Evolutionary conservation across 176 grass and related monocot species (phyloP).

Genomic region (Triticum aestivum): DNA sequence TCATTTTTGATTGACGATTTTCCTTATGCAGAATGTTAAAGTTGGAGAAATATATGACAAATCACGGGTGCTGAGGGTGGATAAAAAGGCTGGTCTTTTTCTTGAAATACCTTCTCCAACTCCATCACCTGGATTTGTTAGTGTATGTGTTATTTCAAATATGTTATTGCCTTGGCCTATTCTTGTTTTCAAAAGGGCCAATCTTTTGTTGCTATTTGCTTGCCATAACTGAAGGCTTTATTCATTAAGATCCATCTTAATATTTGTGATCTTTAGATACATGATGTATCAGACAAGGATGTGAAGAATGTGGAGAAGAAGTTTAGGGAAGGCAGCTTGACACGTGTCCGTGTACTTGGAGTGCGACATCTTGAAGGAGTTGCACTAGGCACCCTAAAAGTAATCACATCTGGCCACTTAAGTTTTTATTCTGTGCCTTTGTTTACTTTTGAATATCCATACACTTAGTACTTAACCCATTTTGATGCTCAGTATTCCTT

Average conservation of each 20-base stretch:
- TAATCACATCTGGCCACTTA: constrained; percentile 23
- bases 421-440: constrained; percentile 10
- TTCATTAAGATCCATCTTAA: constrained; percentile 22
- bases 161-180: neutral
- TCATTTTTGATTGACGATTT: neutral
- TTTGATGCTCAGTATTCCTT: constrained; percentile 2
- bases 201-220: neutral
- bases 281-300: constrained; percentile 77
- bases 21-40: constrained; percentile 64
- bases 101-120: constrained; percentile 80
- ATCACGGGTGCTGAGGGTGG: constrained; percentile 65
- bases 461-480: neutral
- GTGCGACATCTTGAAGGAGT: constrained; percentile 90
- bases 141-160: constrained; percentile 49
- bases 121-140: constrained; percentile 80
- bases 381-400: constrained; percentile 74
- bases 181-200: neutral
- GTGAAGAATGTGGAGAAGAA: constrained; percentile 81
- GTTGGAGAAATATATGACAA: constrained; percentile 89
- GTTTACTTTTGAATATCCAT: constrained; percentile 29
- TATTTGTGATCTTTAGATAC: constrained; percentile 55
- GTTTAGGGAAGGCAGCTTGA: constrained; percentile 69
- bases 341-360: constrained; percentile 81
- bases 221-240: neutral
- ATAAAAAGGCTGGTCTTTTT: constrained; percentile 87